A percentile compares a stretch with the other conserved stretches of the same genome.
Conservation (phyloP, 1,139 yeast genomes). For the Ogataea hybrid region DNA sequence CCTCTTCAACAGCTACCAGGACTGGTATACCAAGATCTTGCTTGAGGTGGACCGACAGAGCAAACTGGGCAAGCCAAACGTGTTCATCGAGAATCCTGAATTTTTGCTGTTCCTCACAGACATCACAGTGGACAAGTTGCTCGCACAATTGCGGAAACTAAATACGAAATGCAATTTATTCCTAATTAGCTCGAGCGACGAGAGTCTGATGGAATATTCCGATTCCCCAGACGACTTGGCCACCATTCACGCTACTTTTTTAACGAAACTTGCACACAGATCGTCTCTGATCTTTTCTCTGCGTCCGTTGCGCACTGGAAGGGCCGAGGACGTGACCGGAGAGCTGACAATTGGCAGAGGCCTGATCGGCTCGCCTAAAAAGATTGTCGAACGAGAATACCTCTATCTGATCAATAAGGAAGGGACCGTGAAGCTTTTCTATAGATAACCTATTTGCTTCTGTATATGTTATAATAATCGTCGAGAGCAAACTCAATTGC, state of each 20-base stretch:
- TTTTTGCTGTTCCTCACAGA: constrained; percentile 44
- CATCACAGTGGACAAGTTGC: constrained; percentile 35
- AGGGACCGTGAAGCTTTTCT: constrained; percentile 43
- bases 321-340: constrained; percentile 84
- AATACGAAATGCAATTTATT: too few species aligned
- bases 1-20: constrained; percentile 34
- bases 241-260: constrained; percentile 43
- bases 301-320: constrained; percentile 71
- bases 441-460: constrained; percentile 40
- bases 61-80: constrained; percentile 9
- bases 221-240: constrained; percentile 36
- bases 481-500: constrained; percentile 88
- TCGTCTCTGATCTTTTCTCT: constrained; percentile 51
- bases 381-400: constrained; percentile 55
- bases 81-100: constrained; percentile 42
- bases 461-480: constrained; percentile 59
- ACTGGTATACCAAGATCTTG: constrained; percentile 19
- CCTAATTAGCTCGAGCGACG: constrained; percentile 35
- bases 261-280: constrained; percentile 48
- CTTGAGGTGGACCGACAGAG: constrained; percentile 7
- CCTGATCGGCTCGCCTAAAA: constrained; percentile 31
- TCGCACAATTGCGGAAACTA: constrained; percentile 37
- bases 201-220: constrained; percentile 39
- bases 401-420: constrained; percentile 62
- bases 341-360: constrained; percentile 60